Evolutionary conservation across 345 rosid genomes (phyloP).

Genomic region (Boechera retrofracta): DNA sequence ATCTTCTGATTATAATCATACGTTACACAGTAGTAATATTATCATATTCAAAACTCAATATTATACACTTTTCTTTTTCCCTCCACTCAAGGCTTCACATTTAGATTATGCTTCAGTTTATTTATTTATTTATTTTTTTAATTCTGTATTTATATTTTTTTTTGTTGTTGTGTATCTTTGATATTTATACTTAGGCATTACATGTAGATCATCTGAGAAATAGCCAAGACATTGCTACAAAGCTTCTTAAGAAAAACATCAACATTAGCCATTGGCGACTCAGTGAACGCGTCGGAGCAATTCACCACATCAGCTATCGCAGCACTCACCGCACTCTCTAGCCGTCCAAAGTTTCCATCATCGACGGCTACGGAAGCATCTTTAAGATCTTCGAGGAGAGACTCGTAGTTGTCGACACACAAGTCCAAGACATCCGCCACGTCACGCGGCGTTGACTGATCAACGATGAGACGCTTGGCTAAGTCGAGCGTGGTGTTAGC

Average conservation of each 20-base stretch:
- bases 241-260: conserved; percentile 39
- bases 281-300: conserved; percentile 33
- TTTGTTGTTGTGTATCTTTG: too few relatives aligned
- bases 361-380: conserved; percentile 33
- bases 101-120: too few relatives aligned
- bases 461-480: conserved; percentile 21
- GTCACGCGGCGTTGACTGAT: conserved; percentile 22
- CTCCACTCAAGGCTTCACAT: too few relatives aligned
- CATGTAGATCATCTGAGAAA: conserved; percentile 32
- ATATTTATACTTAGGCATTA: not conserved
- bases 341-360: conserved; percentile 32
- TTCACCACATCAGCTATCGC: conserved; percentile 38
- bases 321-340: conserved; percentile 36
- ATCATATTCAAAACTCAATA: too few relatives aligned
- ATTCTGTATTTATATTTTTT: too few relatives aligned
- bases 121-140: too few relatives aligned
- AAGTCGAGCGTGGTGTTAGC: conserved; percentile 28
- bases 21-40: too few relatives aligned
- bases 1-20: too few relatives aligned
- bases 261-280: conserved; percentile 31
- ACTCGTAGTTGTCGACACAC: conserved; percentile 33
- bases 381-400: conserved; percentile 27
- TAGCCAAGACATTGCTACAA: conserved; percentile 43
- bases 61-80: too few relatives aligned
- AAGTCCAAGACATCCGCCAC: conserved; percentile 31